phyloP scores from a whole-genome alignment of 371 early-diverging fungal species.

The Lichtheimia ornata region DNA sequence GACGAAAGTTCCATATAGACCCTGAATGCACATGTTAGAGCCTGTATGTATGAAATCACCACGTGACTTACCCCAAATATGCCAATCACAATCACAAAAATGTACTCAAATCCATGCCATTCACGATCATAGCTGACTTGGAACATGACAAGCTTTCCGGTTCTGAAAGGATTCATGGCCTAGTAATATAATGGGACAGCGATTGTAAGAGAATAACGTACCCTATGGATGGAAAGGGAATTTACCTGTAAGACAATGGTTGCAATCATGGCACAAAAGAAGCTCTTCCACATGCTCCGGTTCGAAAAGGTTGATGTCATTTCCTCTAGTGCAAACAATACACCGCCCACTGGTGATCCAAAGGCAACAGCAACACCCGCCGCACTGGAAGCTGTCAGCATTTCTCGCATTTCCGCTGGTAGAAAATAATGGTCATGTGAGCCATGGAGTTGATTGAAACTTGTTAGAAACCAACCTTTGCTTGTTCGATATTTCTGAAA shows the following conservation, averaged over 20 bases:
- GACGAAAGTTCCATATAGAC: slow-evolving; percentile 87
- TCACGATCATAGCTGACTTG: slow-evolving; percentile 90
- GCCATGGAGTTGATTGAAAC: not conserved
- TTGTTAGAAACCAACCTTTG: slow-evolving; percentile 56
- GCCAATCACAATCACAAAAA: slow-evolving; percentile 86
- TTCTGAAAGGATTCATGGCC: slow-evolving; percentile 90
- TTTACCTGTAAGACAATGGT: slow-evolving; percentile 83
- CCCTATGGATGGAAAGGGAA: not conserved
- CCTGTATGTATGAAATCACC: too few relatives aligned
- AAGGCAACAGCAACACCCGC: slow-evolving; percentile 68
- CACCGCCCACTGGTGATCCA: slow-evolving; percentile 80
- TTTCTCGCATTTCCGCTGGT: slow-evolving; percentile 83
- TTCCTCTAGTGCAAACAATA: slow-evolving; percentile 95
- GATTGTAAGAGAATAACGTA: not conserved
- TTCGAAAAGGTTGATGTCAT: slow-evolving; percentile 93
- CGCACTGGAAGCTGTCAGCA: slow-evolving; percentile 90
- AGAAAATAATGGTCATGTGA: not conserved
- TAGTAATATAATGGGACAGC: slow-evolving; percentile 8
- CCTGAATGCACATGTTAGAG: slow-evolving; percentile 44
- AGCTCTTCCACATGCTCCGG: slow-evolving; percentile 94
- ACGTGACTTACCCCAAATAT: slow-evolving; percentile 75
- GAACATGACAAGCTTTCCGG: slow-evolving; percentile 93
- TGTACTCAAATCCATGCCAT: slow-evolving; percentile 88
- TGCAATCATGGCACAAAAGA: slow-evolving; percentile 92
- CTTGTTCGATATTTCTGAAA: slow-evolving; percentile 84